Conservation (phyloP, 1,139 yeast species). For the Geotrichum bryndzae region DNA sequence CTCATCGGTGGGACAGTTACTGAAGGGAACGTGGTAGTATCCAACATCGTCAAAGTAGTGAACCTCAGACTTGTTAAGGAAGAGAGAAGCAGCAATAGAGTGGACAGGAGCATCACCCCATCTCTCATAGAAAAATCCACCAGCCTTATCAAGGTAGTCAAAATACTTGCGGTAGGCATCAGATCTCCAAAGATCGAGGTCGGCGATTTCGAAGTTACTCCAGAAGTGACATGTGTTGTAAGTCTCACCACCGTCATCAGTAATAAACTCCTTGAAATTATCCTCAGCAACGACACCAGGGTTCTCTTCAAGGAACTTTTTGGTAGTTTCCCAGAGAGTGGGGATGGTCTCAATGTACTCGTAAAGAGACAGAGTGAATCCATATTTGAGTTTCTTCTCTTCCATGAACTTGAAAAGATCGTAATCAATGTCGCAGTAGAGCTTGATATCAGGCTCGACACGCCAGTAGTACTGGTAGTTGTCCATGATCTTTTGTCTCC, state of each 20-base stretch:
- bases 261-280: constrained; percentile 63
- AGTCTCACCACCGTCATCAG: constrained; percentile 57
- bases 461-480: constrained; percentile 91
- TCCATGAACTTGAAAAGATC: constrained; percentile 82
- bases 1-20: constrained; percentile 57
- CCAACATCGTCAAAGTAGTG: constrained; percentile 82
- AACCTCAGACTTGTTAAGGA: constrained; percentile 57
- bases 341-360: constrained; percentile 78
- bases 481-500: constrained; percentile 64
- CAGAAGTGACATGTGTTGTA: constrained; percentile 87
- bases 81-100: constrained; percentile 68
- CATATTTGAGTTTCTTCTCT: constrained; percentile 66
- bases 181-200: constrained; percentile 68
- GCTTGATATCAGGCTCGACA: constrained; percentile 84
- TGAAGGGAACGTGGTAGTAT: constrained; percentile 76
- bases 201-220: constrained; percentile 87
- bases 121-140: constrained; percentile 88
- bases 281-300: constrained; percentile 54
- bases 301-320: constrained; percentile 55
- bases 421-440: constrained; percentile 75
- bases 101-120: constrained; percentile 98
- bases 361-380: constrained; percentile 77
- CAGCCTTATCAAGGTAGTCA: constrained; percentile 62
- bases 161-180: constrained; percentile 64
- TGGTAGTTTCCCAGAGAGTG: constrained; percentile 75